These are phyloP conservation scores for Kodamaea nitidulidarum DNA, from an alignment of 805 yeast genomes.

Conservation along the genomic window DNA sequence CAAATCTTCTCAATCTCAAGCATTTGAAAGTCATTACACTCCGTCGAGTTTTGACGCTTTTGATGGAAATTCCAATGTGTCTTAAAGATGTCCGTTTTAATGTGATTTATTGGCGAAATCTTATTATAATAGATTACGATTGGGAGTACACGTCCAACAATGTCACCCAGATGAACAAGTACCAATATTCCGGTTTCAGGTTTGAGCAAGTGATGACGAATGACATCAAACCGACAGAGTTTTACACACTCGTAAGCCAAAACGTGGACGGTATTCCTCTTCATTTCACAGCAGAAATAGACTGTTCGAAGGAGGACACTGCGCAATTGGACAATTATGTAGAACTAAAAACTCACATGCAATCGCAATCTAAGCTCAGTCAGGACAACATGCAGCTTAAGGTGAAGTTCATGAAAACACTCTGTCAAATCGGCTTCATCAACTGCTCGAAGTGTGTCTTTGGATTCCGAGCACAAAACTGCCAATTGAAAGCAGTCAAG, in stretches of 20 bases:
- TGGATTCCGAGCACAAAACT: conserved; percentile 8
- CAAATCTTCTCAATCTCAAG: conserved; percentile 2
- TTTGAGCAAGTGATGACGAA: conserved; percentile 20
- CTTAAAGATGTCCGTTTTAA: conserved; percentile 13
- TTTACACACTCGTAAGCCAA: conserved; percentile 16
- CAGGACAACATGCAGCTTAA: conserved; percentile 4
- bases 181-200: conserved; percentile 20
- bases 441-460: conserved; percentile 3
- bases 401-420: conserved; percentile 7
- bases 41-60: conserved; percentile 16
- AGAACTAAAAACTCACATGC: conserved; percentile 23
- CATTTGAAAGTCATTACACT: conserved; percentile 14
- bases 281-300: conserved; percentile 23
- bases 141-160: conserved; percentile 11
- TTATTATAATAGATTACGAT: conserved; percentile 18
- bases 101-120: conserved; percentile 16
- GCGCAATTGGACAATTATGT: conserved; percentile 14
- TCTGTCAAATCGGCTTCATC: conserved; percentile 6
- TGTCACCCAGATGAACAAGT: not conserved
- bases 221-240: conserved; percentile 4
- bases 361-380: conserved; percentile 2
- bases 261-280: conserved; percentile 11
- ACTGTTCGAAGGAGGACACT: conserved; percentile 7
- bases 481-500: conserved; percentile 7
- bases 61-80: conserved; percentile 20